Evolutionary conservation across 2,329 filamentous ascomycete genomes (phyloP).

Genomic region (Diaporthe ampelina): DNA sequence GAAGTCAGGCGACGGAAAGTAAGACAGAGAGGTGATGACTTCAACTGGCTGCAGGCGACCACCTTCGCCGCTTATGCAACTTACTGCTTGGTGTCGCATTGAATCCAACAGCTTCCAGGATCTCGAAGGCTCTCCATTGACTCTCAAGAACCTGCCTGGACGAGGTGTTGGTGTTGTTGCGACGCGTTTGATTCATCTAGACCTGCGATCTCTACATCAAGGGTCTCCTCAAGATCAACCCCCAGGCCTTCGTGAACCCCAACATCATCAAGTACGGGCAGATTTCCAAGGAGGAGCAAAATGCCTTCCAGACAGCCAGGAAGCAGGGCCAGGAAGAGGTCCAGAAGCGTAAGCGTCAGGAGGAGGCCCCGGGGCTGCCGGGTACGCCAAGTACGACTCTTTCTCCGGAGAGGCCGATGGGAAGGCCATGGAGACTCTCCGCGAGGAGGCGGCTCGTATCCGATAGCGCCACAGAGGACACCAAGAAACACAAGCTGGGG

Average conservation of each 20-base stretch:
- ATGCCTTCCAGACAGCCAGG: not conserved
- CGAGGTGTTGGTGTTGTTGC: constrained; percentile 1
- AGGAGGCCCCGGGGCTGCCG: not conserved
- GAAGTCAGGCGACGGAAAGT: no score
- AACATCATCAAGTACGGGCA: not conserved
- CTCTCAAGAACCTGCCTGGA: not conserved
- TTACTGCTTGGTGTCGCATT: accelerated
- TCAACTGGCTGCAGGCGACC: not conserved
- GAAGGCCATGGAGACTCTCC: no score
- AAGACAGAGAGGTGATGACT: no score
- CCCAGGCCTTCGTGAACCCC: not conserved
- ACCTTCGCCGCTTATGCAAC: not conserved
- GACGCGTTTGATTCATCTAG: not conserved
- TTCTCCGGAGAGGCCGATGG: not conserved
- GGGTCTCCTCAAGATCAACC: not conserved
- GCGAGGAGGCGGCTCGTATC: no score
- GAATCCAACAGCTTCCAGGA: no score
- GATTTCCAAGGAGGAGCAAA: not conserved
- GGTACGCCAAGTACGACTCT: not conserved
- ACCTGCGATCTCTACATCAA: not conserved
- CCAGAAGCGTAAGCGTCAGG: not conserved
- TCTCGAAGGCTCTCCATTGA: no score
- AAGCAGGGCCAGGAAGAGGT: not conserved
- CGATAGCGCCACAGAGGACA: not conserved
- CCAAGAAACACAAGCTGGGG: no score